A percentile compares a stretch with the other conserved stretches of the same genome.
Evolutionary conservation across 148 eudicot species (phyloP).

Genomic region (Persicaria maculosa): DNA sequence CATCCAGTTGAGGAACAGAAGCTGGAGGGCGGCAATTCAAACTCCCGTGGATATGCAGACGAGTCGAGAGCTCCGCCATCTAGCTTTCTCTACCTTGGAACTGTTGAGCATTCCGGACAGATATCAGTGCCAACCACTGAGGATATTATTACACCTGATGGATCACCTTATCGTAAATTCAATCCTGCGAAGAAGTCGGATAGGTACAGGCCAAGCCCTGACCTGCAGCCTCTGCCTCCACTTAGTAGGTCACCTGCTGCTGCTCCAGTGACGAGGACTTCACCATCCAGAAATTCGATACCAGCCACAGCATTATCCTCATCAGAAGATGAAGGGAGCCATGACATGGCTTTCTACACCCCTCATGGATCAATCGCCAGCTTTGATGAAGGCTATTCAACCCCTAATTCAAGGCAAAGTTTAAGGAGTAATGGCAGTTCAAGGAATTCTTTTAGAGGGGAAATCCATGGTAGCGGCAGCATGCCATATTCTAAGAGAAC

Average conservation of each 20-base stretch:
- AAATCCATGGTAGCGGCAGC: conserved; percentile 17
- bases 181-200: conserved; percentile 7
- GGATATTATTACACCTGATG: not conserved
- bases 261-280: conserved; percentile 14
- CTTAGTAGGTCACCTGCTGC: conserved; percentile 14
- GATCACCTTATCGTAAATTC: not conserved
- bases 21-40: conserved; percentile 31
- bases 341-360: conserved; percentile 32
- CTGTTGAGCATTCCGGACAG: conserved; percentile 58
- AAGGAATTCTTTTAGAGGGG: conserved; percentile 11
- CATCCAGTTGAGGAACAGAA: conserved; percentile 41
- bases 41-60: not conserved
- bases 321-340: conserved; percentile 41
- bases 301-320: conserved; percentile 49
- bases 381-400: conserved; percentile 47
- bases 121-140: conserved; percentile 16
- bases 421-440: conserved; percentile 12
- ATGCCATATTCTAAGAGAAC: conserved; percentile 75
- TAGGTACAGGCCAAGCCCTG: conserved; percentile 14
- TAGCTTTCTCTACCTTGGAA: conserved; percentile 65
- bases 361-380: conserved; percentile 31
- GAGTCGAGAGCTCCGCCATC: conserved; percentile 53
- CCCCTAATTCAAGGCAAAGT: conserved; percentile 24
- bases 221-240: conserved; percentile 13
- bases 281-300: conserved; percentile 33